These are phyloP conservation scores for Backusella psychrophila DNA, from an alignment of 192 early-diverging fungal genomes.

Conservation along the genomic window DNA sequence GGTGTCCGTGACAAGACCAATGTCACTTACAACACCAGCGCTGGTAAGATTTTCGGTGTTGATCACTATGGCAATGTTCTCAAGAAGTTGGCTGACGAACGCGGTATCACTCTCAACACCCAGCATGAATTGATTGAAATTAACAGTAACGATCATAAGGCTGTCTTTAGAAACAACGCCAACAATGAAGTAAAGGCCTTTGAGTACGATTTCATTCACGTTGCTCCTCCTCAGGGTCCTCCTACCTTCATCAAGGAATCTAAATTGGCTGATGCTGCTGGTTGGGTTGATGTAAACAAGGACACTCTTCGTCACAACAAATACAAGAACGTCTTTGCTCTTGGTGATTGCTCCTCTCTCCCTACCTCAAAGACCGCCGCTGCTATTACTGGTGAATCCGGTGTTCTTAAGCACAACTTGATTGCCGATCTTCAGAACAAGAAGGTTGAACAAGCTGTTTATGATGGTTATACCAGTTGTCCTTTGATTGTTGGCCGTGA, in stretches of 20 bases:
- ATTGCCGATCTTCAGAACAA: slow-evolving; percentile 57
- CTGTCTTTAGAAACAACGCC: slow-evolving; percentile 70
- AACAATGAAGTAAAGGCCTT: slow-evolving; percentile 52
- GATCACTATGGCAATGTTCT: slow-evolving; percentile 81
- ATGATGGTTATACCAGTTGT: slow-evolving; percentile 84
- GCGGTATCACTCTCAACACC: slow-evolving; percentile 68
- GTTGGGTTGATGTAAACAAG: slow-evolving; percentile 82
- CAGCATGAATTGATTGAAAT: slow-evolving; percentile 72
- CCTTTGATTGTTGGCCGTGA: slow-evolving; percentile 80
- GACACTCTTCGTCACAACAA: slow-evolving; percentile 77
- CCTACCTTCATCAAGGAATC: slow-evolving; percentile 75
- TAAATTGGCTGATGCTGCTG: slow-evolving; percentile 68
- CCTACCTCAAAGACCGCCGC: slow-evolving; percentile 92
- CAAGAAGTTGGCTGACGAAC: slow-evolving; percentile 61
- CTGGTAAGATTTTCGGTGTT: slow-evolving; percentile 84
- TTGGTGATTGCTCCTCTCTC: slow-evolving; percentile 81
- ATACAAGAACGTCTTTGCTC: slow-evolving; percentile 75
- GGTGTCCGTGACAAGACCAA: slow-evolving; percentile 64
- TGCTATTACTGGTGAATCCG: slow-evolving; percentile 80
- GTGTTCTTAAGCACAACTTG: slow-evolving; percentile 73
- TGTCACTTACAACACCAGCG: slow-evolving; percentile 76
- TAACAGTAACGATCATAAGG: slow-evolving; percentile 58
- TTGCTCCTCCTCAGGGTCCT: slow-evolving; percentile 81
- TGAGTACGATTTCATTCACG: slow-evolving; percentile 83
- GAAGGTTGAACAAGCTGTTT: slow-evolving; percentile 49